Base-by-base conservation (phyloP, 129 eudicot genomes). In the Sambucus nigra region DNA sequence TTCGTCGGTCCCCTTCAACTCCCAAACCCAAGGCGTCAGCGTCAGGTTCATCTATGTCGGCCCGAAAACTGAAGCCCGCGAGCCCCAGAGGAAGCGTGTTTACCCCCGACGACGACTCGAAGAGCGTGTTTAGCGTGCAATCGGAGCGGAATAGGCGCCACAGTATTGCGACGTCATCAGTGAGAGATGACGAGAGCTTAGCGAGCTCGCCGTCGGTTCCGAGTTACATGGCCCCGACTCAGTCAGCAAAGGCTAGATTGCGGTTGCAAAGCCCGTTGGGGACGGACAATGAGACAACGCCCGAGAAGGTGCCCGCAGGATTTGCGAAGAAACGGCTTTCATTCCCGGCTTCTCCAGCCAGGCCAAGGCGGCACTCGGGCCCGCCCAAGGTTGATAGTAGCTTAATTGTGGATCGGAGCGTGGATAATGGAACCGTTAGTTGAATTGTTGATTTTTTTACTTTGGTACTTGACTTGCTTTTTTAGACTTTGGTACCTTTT, bases 191-290 rank as follows among this genome's bases (percentile, higher is more conserved):
- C 15, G 89, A 89, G 70, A 89, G 95, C 79, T 39, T 84, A 73
- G 86, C 75, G 3, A 81, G 95, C 59, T 89, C 94, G 6, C 80
- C 80, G 0, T 64, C 81, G 2, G 72, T 89, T 7, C 98, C 98
- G 7, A 85, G 98, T 59, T 89, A 84, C 71, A 89, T 84, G 98
- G 87, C 86, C 1, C 71, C 98, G 29, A 89, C 98, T 5, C 77
- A 67, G 65, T 81, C 98, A 0, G 88, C 95, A 2, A 89, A 79
- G 75, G 95, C 98, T 6, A 84, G 76, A 49, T 65, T 69, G 59
- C 78, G 83, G n/a, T 58, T 72, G 14, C 67, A 71, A 14, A 81
- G 88, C 51, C 88, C 88, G 0, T 57, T 70, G 52, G 94, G 75
- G 5, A 24, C 45, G 55, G 88, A 89, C 27, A 73, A 69, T 31